phyloP scores from a whole-genome alignment of 352 stramenopile genomes.

The Phytophthora pini region DNA sequence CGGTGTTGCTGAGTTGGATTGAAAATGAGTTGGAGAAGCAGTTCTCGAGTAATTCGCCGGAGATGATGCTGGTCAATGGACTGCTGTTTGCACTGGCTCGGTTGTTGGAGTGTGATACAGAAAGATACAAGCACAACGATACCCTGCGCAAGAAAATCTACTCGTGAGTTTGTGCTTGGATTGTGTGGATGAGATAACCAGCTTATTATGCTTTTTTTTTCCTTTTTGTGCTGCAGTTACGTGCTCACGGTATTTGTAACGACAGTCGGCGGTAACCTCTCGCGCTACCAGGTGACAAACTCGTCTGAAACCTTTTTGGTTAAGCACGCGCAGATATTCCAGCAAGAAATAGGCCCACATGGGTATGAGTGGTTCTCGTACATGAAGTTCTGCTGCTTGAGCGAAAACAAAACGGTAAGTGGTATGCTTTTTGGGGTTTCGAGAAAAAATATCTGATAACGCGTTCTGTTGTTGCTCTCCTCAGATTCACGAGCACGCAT shows the following conservation, averaged over 20 bases:
- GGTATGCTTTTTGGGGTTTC: background rate
- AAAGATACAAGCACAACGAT: slow-evolving; percentile 51
- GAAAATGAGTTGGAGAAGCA: slow-evolving; percentile 80
- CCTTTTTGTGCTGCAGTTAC: slow-evolving; percentile 45
- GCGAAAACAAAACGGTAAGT: slow-evolving; percentile 77
- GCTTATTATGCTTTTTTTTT: too few relatives aligned
- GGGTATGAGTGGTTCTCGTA: slow-evolving; percentile 67
- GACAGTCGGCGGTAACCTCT: slow-evolving; percentile 63
- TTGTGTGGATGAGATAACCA: background rate
- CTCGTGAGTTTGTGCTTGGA: slow-evolving; percentile 44
- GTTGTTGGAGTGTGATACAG: slow-evolving; percentile 57
- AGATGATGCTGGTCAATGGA: slow-evolving; percentile 82
- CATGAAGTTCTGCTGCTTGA: slow-evolving; percentile 72
- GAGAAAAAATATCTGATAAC: background rate
- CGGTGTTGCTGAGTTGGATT: slow-evolving; percentile 63
- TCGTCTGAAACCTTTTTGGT: slow-evolving; percentile 61
- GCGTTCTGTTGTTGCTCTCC: slow-evolving; percentile 1
- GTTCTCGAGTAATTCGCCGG: slow-evolving; percentile 63
- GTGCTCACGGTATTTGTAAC: slow-evolving; percentile 66
- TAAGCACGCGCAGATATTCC: slow-evolving; percentile 49
- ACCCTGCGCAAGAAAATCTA: slow-evolving; percentile 66
- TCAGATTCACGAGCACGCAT: slow-evolving; percentile 72
- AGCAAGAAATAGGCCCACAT: slow-evolving; percentile 61
- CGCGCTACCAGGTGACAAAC: slow-evolving; percentile 74
- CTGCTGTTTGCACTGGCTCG: slow-evolving; percentile 66